These are phyloP conservation scores for Paramecium sonneborni DNA, from an alignment of 73 alveolate species.

Conservation along the genomic window DNA sequence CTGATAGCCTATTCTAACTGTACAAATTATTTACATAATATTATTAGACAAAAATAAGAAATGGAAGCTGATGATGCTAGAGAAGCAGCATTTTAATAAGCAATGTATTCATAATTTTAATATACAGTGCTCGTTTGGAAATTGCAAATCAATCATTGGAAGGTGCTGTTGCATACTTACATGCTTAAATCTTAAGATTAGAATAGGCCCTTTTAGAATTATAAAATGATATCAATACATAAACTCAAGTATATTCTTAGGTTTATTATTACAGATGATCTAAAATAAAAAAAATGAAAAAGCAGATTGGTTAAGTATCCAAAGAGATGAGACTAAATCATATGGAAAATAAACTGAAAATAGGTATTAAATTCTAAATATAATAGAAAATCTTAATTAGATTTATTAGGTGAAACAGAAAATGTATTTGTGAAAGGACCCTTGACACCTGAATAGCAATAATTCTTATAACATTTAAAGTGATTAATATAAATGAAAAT, in stretches of 20 bases:
- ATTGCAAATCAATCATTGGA: neutral
- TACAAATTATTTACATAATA: neutral
- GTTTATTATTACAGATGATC: neutral
- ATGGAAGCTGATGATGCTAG: conserved; percentile 54
- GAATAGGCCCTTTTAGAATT: neutral
- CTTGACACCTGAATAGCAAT: neutral
- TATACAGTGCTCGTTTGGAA: conserved; percentile 2
- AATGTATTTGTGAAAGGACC: neutral
- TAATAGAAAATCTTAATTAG: conserved; percentile 1
- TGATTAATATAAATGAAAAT: conserved; percentile 12
- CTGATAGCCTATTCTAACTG: conserved; percentile 31
- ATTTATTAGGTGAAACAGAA: neutral
- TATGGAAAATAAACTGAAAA: neutral
- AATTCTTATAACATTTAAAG: neutral
- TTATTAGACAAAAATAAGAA: conserved; percentile 8
- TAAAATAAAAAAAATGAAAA: neutral
- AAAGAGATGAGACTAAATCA: neutral
- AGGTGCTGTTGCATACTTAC: conserved; percentile 46
- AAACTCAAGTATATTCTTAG: neutral
- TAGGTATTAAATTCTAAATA: neutral
- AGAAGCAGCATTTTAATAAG: conserved; percentile 42
- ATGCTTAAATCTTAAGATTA: neutral
- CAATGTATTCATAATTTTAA: neutral
- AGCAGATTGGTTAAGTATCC: neutral
- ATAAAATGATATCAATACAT: neutral